phyloP scores from a whole-genome alignment of 345 rosid species.

The Garcia nutans region DNA sequence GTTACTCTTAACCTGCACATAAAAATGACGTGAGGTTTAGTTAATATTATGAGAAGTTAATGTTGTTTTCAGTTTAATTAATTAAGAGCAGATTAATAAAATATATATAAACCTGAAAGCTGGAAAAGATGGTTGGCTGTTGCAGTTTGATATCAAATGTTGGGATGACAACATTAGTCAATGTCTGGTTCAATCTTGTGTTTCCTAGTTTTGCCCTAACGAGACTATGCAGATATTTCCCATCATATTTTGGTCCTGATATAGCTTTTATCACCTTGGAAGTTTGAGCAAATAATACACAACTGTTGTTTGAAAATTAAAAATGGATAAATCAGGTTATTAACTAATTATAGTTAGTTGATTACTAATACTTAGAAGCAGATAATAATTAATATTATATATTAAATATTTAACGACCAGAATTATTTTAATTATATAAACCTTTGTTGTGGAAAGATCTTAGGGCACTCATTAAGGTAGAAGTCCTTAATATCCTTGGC shows the following conservation, averaged over 20 bases:
- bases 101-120: slow-evolving; percentile 37
- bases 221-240: slow-evolving; percentile 45
- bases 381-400: too few species aligned
- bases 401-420: too few species aligned
- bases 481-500: slow-evolving; percentile 30
- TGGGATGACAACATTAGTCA: slow-evolving; percentile 73
- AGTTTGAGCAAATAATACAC: not conserved
- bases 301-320: not conserved
- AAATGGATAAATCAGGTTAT: not conserved
- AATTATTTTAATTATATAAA: not conserved
- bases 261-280: slow-evolving; percentile 34
- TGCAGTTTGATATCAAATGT: slow-evolving; percentile 66
- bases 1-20: slow-evolving; percentile 33
- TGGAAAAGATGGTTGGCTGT: slow-evolving; percentile 69
- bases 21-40: not conserved
- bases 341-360: too few species aligned
- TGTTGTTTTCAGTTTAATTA: not conserved
- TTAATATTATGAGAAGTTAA: too few species aligned
- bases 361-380: too few species aligned
- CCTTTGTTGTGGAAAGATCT: slow-evolving; percentile 27
- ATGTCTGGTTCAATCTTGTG: slow-evolving; percentile 44
- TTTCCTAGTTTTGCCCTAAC: slow-evolving; percentile 47
- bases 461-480: slow-evolving; percentile 26
- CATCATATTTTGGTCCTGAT: slow-evolving; percentile 60
- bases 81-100: too few species aligned